Conservation (phyloP, 2,329 filamentous ascomycete species). For the Coniella vitis region DNA sequence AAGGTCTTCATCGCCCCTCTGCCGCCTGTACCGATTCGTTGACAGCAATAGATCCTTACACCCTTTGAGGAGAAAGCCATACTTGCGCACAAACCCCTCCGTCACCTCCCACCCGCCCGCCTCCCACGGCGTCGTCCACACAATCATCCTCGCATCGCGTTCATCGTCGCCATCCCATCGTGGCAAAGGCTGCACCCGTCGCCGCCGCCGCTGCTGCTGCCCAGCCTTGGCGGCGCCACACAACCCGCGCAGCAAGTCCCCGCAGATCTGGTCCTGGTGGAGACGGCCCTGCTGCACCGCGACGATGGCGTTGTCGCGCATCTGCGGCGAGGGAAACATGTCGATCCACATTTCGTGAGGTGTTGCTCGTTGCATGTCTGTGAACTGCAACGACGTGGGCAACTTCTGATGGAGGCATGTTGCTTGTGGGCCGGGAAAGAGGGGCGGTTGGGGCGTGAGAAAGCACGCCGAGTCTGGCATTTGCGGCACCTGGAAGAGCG, state of each 20-base stretch:
- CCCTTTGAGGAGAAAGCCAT: conserved; percentile 21
- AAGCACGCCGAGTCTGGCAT: conserved; percentile 14
- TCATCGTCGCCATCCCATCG: not conserved
- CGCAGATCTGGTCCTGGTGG: conserved; percentile 14
- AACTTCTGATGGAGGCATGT: conserved; percentile 8
- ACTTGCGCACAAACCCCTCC: conserved; percentile 22
- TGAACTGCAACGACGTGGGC: conserved; percentile 21
- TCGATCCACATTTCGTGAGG: conserved; percentile 22
- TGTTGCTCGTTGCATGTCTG: conserved; percentile 19
- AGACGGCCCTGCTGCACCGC: conserved; percentile 10
- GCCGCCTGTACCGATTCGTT: conserved; percentile 19
- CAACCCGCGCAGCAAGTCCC: conserved; percentile 4
- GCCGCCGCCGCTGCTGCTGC: too few relatives aligned
- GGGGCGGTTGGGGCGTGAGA: conserved; percentile 13
- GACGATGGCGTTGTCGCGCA: conserved; percentile 21
- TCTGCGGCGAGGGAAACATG: conserved; percentile 17
- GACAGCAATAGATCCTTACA: conserved; percentile 22
- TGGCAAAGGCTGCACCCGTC: not conserved
- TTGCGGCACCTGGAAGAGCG: conserved; percentile 19
- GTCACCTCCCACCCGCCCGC: conserved; percentile 24
- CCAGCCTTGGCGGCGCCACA: not conserved
- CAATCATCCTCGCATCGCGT: conserved; percentile 4
- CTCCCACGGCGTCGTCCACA: conserved; percentile 21
- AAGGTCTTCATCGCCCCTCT: conserved; percentile 6
- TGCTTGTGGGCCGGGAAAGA: conserved; percentile 14